These are phyloP conservation scores for Vanrija pseudolonga DNA, from an alignment of 1,284 basidiomycete genomes.

Conservation along the genomic window DNA sequence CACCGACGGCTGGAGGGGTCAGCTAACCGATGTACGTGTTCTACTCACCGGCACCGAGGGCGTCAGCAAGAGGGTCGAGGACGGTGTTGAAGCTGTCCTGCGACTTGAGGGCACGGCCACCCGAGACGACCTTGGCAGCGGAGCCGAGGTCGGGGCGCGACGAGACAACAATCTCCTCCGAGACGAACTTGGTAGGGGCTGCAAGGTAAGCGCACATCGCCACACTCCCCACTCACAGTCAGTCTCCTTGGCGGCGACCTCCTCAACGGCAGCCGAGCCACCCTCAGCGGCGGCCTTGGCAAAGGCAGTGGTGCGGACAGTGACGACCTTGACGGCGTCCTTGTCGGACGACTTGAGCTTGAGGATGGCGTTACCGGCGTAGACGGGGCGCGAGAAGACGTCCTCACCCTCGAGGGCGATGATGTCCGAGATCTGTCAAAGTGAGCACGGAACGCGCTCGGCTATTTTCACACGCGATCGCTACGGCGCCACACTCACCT, in stretches of 20 bases:
- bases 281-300: conserved; percentile 59
- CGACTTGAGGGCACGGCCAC: conserved; percentile 92
- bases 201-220: background rate
- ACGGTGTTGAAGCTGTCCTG: conserved; percentile 86
- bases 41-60: conserved; percentile 65
- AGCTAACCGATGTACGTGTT: background rate
- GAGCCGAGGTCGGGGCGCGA: conserved; percentile 89
- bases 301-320: conserved; percentile 93
- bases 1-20: conserved; percentile 69
- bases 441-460: background rate
- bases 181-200: conserved; percentile 68
- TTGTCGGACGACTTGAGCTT: conserved; percentile 74
- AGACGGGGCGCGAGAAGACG: conserved; percentile 88
- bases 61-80: conserved; percentile 89
- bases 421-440: conserved; percentile 74
- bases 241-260: conserved; percentile 65
- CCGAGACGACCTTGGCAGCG: conserved; percentile 86
- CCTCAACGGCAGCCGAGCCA: conserved; percentile 59
- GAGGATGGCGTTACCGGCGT: conserved; percentile 95
- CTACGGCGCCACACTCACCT: conserved; percentile 26
- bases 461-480: background rate
- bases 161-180: conserved; percentile 82
- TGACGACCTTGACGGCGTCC: conserved; percentile 82
- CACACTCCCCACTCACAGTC: conserved; percentile 53
- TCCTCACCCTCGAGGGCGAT: conserved; percentile 76